Evolutionary conservation across 345 rosid species (phyloP).

Genomic region (Bruguiera parviflora): DNA sequence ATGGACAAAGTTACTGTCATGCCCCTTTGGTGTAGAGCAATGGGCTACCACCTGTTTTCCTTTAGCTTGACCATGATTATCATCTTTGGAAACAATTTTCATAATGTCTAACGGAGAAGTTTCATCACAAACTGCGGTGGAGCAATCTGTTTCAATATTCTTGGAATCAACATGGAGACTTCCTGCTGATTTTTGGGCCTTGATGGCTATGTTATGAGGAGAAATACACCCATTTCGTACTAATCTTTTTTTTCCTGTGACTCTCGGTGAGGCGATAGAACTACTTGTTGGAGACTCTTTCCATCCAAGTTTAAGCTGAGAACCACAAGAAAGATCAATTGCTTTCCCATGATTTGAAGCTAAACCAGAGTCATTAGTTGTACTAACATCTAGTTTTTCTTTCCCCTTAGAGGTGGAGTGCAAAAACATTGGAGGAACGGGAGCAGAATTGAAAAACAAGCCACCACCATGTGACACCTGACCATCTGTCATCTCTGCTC

Average conservation of each 20-base stretch:
- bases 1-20: slow-evolving; percentile 12
- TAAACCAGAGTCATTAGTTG: slow-evolving; percentile 33
- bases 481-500: slow-evolving; percentile 25
- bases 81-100: slow-evolving; percentile 47
- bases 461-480: slow-evolving; percentile 22
- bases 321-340: slow-evolving; percentile 35
- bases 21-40: slow-evolving; percentile 27
- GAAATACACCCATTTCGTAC: slow-evolving; percentile 92
- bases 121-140: slow-evolving; percentile 27
- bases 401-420: slow-evolving; percentile 55
- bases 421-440: slow-evolving; percentile 26
- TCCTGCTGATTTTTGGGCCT: slow-evolving; percentile 42
- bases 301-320: slow-evolving; percentile 24
- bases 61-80: slow-evolving; percentile 35
- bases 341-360: slow-evolving; percentile 33
- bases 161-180: slow-evolving; percentile 13
- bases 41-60: slow-evolving; percentile 41
- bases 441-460: slow-evolving; percentile 25
- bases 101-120: slow-evolving; percentile 33
- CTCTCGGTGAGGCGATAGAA: slow-evolving; percentile 35
- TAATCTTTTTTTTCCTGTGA: slow-evolving; percentile 54
- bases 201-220: slow-evolving; percentile 57
- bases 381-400: slow-evolving; percentile 44
- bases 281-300: slow-evolving; percentile 20
- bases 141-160: slow-evolving; percentile 22